Percentiles rank a stretch among this genome's conserved stretches.
These are phyloP conservation scores for Lachancea kluyveri DNA, from an alignment of 805 yeast species.

Conservation along the genomic window DNA sequence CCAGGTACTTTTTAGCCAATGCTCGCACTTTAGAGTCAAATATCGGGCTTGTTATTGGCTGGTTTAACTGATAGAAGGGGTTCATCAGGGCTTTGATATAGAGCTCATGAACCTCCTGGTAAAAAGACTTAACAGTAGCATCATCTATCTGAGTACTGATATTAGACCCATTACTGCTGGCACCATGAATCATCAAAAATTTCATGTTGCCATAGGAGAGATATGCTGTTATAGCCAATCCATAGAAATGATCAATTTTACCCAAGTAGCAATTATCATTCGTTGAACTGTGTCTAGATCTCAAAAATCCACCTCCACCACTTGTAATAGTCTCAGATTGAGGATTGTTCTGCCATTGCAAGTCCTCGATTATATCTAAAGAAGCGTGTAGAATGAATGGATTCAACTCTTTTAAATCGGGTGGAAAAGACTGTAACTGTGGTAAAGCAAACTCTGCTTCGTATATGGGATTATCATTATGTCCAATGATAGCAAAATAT, in stretches of 20 bases:
- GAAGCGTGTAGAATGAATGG: constrained; percentile 89
- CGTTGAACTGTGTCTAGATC: constrained; percentile 19
- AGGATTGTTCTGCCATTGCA: constrained; percentile 68
- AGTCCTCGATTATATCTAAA: constrained; percentile 83
- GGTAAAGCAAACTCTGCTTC: constrained; percentile 59
- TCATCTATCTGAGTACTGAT: constrained; percentile 41
- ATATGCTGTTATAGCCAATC: constrained; percentile 74
- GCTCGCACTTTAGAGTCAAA: constrained; percentile 72
- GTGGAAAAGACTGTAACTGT: constrained; percentile 40
- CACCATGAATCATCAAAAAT: constrained; percentile 65
- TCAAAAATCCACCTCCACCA: constrained; percentile 20
- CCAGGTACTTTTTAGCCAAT: constrained; percentile 72
- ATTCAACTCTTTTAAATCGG: constrained; percentile 67
- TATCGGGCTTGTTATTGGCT: constrained; percentile 62
- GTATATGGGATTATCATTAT: constrained; percentile 78
- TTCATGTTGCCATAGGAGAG: constrained; percentile 85
- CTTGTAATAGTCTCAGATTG: constrained; percentile 8
- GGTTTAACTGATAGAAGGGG: constrained; percentile 79
- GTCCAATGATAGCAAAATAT: constrained; percentile 83
- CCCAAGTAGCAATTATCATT: constrained; percentile 49
- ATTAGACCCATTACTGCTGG: constrained; percentile 29
- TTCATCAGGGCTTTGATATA: constrained; percentile 79
- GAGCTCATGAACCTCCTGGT: constrained; percentile 77
- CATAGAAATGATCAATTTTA: constrained; percentile 79
- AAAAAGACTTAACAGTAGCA: constrained; percentile 74